Base-by-base conservation (phyloP, 2,329 filamentous ascomycete species). In the Monosporascus sp. region DNA sequence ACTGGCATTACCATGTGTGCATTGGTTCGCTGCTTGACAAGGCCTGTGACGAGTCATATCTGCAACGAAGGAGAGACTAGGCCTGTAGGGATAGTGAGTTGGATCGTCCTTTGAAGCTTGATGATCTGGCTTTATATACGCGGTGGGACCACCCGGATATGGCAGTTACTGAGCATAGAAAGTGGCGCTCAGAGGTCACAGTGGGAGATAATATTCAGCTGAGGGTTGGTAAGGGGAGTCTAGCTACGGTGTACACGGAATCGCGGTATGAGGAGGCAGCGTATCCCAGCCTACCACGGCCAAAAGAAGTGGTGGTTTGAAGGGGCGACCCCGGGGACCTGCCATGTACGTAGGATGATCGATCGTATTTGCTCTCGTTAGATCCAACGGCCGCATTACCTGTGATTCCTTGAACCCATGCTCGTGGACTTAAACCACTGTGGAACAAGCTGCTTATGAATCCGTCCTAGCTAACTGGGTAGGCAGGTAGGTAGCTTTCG, bases 11-110 rank as follows among this genome's bases (percentile, higher is more conserved):
- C 56, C 54, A 36, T 48, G 51, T 48, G 52, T 46, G 27, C 50
- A 48, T 48, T 54, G 50, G 22, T 47, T 58, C 48, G 61, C 37
- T 35, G 53, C 52, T 46, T 51, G 57, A 31, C 59, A 53, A 31
- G 53, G 50, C 55, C 59, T 61, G 41, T 56, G 59, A 50, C 60
- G 63, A 27, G 66, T 65, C 66, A 69, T 69, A 49, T 35, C 61
- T 56, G 56, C 15, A 43, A 55, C 47, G 55, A 52, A 57, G 50
- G 60, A 54, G 54, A 57, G 54, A 63, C 60, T 57, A 55, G 64
- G 63, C 60, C 57, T 56, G 59, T 51, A 58, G 49, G n/a, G 51
- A 36, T 57, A 18, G 50, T 45, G 49, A 52, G 49, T 45, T 59
- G 54, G 22, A 57, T 58, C 64, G 65, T 65, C 37, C 36, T 61